Conservation (phyloP, 2,329 filamentous ascomycete genomes). For the Dactylellina drechsleri region DNA sequence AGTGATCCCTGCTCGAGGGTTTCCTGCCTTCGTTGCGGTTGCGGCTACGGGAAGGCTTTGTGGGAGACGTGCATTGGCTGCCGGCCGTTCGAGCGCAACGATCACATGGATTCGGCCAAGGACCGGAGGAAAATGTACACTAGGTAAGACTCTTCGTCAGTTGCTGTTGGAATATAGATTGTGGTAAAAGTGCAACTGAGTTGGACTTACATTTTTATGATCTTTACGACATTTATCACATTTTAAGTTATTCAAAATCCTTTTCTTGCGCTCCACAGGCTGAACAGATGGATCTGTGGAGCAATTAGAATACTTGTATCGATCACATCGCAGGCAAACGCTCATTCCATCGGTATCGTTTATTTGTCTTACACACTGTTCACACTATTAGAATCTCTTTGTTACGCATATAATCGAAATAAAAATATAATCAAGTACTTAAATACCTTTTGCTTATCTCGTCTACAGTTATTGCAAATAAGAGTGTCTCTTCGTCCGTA, state of each 20-base stretch:
- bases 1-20: too few species aligned
- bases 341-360: conserved; percentile 30
- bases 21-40: conserved; percentile 16
- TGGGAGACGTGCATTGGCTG: conserved; percentile 44
- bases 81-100: conserved; percentile 44
- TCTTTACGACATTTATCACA: conserved; percentile 51
- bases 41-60: conserved; percentile 36
- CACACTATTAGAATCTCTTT: background rate
- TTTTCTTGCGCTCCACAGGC: conserved; percentile 46
- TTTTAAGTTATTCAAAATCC: conserved; percentile 45
- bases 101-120: conserved; percentile 51
- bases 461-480: conserved; percentile 50
- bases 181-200: too few species aligned
- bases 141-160: conserved; percentile 1
- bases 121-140: conserved; percentile 50
- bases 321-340: conserved; percentile 39
- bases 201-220: conserved; percentile 41
- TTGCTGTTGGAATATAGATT: background rate
- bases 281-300: conserved; percentile 43
- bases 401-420: background rate
- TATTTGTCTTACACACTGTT: conserved; percentile 31
- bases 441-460: conserved; percentile 49
- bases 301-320: conserved; percentile 42
- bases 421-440: too few species aligned
- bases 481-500: conserved; percentile 37